Evolutionary conservation across 331 rosid species (phyloP).

Genomic region (Arachis monticola): DNA sequence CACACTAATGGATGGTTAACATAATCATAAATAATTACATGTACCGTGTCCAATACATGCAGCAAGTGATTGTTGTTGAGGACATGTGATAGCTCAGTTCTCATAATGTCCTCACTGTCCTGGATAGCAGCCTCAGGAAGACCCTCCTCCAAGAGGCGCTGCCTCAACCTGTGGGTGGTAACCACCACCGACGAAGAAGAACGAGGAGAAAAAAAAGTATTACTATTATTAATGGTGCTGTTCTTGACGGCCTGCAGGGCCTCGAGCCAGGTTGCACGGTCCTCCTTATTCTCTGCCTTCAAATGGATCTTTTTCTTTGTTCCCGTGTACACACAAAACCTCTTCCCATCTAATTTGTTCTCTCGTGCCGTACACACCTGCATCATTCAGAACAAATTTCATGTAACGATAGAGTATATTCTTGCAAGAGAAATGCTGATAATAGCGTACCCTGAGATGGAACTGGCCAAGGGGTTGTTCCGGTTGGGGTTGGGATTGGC

Average conservation of each 20-base stretch:
- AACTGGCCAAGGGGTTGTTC: constrained; percentile 32
- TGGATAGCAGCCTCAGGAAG: constrained; percentile 59
- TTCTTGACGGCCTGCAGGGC: constrained; percentile 73
- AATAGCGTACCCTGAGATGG: constrained; percentile 37
- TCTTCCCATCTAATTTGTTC: constrained; percentile 38
- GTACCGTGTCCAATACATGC: constrained; percentile 46
- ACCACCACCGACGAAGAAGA: constrained; percentile 38
- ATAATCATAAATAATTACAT: not conserved
- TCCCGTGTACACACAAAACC: constrained; percentile 38
- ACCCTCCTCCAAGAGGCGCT: constrained; percentile 61
- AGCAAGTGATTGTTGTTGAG: constrained; percentile 72
- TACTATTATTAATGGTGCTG: not conserved
- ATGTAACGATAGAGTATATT: too few species aligned
- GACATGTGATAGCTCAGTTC: constrained; percentile 54
- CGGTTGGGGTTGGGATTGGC: constrained; percentile 3
- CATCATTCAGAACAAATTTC: not conserved
- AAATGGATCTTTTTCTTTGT: constrained; percentile 45
- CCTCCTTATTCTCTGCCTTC: constrained; percentile 41
- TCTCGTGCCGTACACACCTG: constrained; percentile 38
- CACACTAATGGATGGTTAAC: not conserved
- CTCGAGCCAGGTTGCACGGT: constrained; percentile 59
- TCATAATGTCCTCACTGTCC: constrained; percentile 73
- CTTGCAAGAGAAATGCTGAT: not conserved
- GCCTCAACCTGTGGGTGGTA: constrained; percentile 61
- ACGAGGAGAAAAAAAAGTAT: constrained; percentile 70